A percentile compares a stretch with the other conserved stretches of the same genome.
Evolutionary conservation across 1,284 basidiomycete species (phyloP).

Genomic region (Apiotrichum mycotoxinovorans): DNA sequence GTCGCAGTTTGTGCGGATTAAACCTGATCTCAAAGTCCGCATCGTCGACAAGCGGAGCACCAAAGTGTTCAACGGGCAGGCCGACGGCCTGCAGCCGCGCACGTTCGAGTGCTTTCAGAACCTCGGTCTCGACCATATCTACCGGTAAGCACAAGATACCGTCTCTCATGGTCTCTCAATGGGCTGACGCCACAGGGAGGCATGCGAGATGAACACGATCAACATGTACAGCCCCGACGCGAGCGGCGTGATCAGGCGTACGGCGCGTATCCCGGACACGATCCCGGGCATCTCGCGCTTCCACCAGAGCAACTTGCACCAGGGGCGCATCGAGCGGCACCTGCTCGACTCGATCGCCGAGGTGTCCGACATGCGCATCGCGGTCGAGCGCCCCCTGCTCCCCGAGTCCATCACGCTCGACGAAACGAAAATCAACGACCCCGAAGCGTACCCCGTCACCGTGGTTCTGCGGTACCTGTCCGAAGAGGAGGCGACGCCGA

Average conservation of each 20-base stretch:
- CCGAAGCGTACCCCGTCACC: slow-evolving; percentile 17
- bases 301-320: slow-evolving; percentile 13
- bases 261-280: slow-evolving; percentile 17
- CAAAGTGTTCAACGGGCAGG: slow-evolving; percentile 14
- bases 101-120: slow-evolving; percentile 12
- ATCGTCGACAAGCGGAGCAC: slow-evolving; percentile 19
- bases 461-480: slow-evolving; percentile 11
- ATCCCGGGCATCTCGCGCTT: slow-evolving; percentile 13
- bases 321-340: slow-evolving; percentile 20
- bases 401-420: slow-evolving; percentile 15
- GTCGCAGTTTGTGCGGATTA: slow-evolving; percentile 5
- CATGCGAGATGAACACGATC: slow-evolving; percentile 10
- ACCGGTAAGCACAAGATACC: not conserved
- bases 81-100: slow-evolving; percentile 15
- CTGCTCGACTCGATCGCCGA: slow-evolving; percentile 13
- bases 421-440: slow-evolving; percentile 11
- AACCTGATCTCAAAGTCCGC: slow-evolving; percentile 17
- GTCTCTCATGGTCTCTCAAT: not conserved
- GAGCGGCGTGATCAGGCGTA: slow-evolving; percentile 10
- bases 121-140: slow-evolving; percentile 12
- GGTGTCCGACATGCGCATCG: slow-evolving; percentile 10
- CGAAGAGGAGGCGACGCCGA: slow-evolving; percentile 12
- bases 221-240: slow-evolving; percentile 16
- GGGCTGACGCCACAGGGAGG: slow-evolving; percentile 4
- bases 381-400: slow-evolving; percentile 17